Evolutionary conservation across 306 rosid species (phyloP).

Genomic region (Senna siamea): DNA sequence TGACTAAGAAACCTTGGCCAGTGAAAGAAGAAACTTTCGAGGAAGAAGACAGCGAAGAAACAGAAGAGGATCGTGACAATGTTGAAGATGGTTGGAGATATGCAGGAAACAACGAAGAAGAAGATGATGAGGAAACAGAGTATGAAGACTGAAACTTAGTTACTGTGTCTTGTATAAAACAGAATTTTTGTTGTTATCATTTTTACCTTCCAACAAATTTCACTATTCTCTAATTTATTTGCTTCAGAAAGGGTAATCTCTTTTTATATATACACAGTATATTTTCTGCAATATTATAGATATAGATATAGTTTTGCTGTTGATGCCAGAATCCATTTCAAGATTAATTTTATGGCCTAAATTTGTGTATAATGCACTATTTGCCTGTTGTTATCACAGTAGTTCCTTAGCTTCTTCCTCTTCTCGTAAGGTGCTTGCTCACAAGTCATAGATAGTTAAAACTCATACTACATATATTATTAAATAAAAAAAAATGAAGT

Average conservation of each 20-base stretch:
- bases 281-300: too few species aligned
- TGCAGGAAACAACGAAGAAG: slow-evolving; percentile 75
- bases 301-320: neutral
- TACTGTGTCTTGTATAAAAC: slow-evolving; percentile 19
- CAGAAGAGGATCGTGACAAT: slow-evolving; percentile 93
- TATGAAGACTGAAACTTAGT: slow-evolving; percentile 68
- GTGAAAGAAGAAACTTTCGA: slow-evolving; percentile 72
- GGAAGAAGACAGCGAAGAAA: slow-evolving; percentile 96
- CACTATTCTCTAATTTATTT: neutral
- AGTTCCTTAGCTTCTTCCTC: neutral
- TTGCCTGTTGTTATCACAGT: neutral
- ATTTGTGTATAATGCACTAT: neutral
- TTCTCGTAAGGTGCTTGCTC: too few species aligned
- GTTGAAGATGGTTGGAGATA: slow-evolving; percentile 94
- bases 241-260: slow-evolving; percentile 5
- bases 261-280: neutral
- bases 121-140: slow-evolving; percentile 97
- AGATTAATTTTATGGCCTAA: neutral
- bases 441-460: too few species aligned
- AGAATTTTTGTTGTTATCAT: neutral
- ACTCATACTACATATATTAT: too few species aligned
- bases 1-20: slow-evolving; percentile 75
- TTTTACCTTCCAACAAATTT: slow-evolving; percentile 1
- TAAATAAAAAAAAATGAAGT: too few species aligned
- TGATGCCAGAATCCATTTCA: neutral